A percentile compares a stretch with the other conserved stretches of the same genome.
phyloP scores from a whole-genome alignment of 352 stramenopile genomes.

The Plasmopara viticola region DNA sequence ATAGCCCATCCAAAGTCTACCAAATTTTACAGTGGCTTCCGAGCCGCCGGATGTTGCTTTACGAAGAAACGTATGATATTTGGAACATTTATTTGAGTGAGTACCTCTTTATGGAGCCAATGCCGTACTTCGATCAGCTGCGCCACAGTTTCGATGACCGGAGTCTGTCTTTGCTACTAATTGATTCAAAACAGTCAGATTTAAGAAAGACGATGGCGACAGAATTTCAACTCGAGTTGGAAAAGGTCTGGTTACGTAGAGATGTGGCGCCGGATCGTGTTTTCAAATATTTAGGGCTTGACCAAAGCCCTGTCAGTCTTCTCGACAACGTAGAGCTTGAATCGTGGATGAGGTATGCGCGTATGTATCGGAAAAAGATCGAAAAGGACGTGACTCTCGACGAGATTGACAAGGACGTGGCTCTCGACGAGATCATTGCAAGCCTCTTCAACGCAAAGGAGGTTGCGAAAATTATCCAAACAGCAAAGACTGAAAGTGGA shows the following conservation, averaged over 20 bases:
- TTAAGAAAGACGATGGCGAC: not conserved
- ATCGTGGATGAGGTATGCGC: too few relatives aligned
- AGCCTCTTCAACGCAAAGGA: too few relatives aligned
- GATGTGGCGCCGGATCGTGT: not conserved
- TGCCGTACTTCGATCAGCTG: not conserved
- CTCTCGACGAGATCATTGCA: too few relatives aligned
- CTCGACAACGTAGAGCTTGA: too few relatives aligned
- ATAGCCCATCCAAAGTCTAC: not conserved
- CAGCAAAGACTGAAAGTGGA: too few relatives aligned
- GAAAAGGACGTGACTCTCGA: too few relatives aligned
- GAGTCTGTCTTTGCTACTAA: not conserved
- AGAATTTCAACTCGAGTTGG: not conserved
- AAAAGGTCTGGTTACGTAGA: not conserved
- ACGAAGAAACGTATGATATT: not conserved
- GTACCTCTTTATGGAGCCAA: not conserved
- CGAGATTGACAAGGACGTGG: too few relatives aligned
- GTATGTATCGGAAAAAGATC: too few relatives aligned
- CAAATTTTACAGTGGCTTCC: not conserved
- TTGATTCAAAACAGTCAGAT: not conserved
- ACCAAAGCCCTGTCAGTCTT: too few relatives aligned
- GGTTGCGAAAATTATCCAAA: too few relatives aligned
- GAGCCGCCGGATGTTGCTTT: not conserved
- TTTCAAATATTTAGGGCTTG: too few relatives aligned
- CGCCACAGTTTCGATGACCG: not conserved
- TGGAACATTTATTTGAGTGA: not conserved